A percentile compares a stretch with the other conserved stretches of the same genome.
These are phyloP conservation scores for Fagopyrum tataricum DNA, from an alignment of 148 eudicot species.

Conservation along the genomic window DNA sequence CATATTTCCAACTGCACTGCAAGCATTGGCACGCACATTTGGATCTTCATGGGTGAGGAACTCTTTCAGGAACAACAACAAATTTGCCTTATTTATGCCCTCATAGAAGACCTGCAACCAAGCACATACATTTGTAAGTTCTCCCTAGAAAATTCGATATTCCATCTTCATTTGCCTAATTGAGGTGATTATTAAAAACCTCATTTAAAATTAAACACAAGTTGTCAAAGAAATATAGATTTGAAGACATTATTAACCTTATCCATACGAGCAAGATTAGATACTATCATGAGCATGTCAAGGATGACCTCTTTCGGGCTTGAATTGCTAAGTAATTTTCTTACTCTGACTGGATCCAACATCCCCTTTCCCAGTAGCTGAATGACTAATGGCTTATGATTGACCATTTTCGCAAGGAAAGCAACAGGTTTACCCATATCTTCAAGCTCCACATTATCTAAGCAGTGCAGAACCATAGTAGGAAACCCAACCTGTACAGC, in stretches of 20 bases:
- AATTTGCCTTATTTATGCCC: slow-evolving; percentile 60
- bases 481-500: slow-evolving; percentile 68
- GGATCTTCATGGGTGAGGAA: slow-evolving; percentile 78
- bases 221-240: slow-evolving; percentile 1
- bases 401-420: slow-evolving; percentile 75
- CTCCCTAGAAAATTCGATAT: neutral
- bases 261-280: slow-evolving; percentile 98
- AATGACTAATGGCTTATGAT: slow-evolving; percentile 58
- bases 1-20: slow-evolving; percentile 94
- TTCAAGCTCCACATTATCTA: slow-evolving; percentile 68
- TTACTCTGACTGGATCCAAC: slow-evolving; percentile 64
- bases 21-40: slow-evolving; percentile 73
- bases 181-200: neutral
- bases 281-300: slow-evolving; percentile 80
- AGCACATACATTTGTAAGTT: neutral
- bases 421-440: slow-evolving; percentile 78
- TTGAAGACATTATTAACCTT: slow-evolving; percentile 42
- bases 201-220: neutral
- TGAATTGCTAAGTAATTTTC: slow-evolving; percentile 55
- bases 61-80: slow-evolving; percentile 57
- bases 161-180: neutral
- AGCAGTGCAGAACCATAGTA: slow-evolving; percentile 55
- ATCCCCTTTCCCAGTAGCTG: slow-evolving; percentile 78
- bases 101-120: slow-evolving; percentile 71
- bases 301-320: slow-evolving; percentile 74